Evolutionary conservation across 306 rosid genomes (phyloP), one percentile per base, ranked within the genome.

Genomic region (Arachis hypogaea): DNA sequence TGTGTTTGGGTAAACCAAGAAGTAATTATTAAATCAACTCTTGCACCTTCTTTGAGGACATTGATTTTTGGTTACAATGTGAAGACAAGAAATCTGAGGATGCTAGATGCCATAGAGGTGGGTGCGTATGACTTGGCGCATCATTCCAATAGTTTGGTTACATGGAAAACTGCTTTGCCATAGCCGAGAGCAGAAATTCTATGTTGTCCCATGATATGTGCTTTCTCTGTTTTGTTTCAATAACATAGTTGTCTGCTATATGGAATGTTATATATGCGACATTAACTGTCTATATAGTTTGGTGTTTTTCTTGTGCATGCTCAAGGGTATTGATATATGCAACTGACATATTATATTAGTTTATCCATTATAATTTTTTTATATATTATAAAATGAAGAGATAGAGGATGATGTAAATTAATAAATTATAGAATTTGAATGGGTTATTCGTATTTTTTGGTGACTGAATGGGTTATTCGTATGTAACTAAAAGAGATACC

Each of bases 11-110:
- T 75, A n/a, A 45, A 45, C 50, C 49, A 75, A 29, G 72, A 75
- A 56, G 38, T 75, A 55, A 65, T 75, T 10, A 55, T 75, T 9
- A 75, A n/a, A 45, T 2, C 63, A 44, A 30, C 18, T 28, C 5
- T 56, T 5, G 1, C 57, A 43, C 78, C 78, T 43, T 40, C 72
- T 44, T 5, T 22, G 52, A 16, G 11, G 64, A 29, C 66, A 5
- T 7, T 75, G 9, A 7, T 62, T 65, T 75, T 75, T 60, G 12
- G 66, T 44, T 75, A 75, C 44, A 47, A 75, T 65, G 64, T 75
- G 66, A 44, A 43, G 59, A 75, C 72, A 9, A 49, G 29, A 44
- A 14, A 3, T 30, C 36, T 75, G 12, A 55, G 46, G 50, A 56
- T 11, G 58, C 14, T 75, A 33, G 12, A 54, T 36, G 60, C 16